Conservation (phyloP, 306 rosid species). For the Ziziphus jujuba region DNA sequence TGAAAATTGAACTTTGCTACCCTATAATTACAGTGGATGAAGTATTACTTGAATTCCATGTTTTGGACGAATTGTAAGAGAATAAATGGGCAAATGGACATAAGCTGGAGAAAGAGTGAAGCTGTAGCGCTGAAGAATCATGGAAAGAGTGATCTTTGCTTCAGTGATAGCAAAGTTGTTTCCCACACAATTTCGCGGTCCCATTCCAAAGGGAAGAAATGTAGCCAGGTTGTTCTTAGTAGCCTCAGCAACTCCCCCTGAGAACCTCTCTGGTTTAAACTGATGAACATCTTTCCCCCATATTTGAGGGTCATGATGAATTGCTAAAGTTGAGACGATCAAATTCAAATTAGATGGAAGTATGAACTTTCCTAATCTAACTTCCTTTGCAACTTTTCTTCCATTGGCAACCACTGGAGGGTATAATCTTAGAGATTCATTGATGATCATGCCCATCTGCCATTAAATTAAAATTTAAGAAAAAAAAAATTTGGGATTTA, state of each 20-base stretch:
- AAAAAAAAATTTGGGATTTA: background rate
- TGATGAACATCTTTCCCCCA: constrained; percentile 29
- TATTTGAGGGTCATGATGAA: constrained; percentile 25
- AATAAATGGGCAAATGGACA: constrained; percentile 4
- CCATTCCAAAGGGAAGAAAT: constrained; percentile 24
- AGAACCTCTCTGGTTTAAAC: constrained; percentile 31
- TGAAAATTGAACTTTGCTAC: no score
- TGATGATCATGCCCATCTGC: constrained; percentile 28
- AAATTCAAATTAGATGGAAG: constrained; percentile 10
- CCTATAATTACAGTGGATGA: background rate
- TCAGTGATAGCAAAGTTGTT: constrained; percentile 23
- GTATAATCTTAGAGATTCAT: constrained; percentile 29
- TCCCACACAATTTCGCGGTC: constrained; percentile 27
- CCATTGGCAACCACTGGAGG: background rate
- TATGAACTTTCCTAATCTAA: constrained; percentile 6
- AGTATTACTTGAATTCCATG: constrained; percentile 27
- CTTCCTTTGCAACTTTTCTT: constrained; percentile 5
- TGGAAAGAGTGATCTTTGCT: constrained; percentile 28
- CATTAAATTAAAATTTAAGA: no score
- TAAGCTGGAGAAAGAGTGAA: constrained; percentile 26
- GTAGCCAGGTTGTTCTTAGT: constrained; percentile 7
- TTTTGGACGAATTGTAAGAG: background rate
- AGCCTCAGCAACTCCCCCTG: constrained; percentile 27
- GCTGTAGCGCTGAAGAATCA: constrained; percentile 29
- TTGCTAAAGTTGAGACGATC: background rate